Base-by-base conservation (phyloP, 345 rosid genomes). In the Citrus unshiu region DNA sequence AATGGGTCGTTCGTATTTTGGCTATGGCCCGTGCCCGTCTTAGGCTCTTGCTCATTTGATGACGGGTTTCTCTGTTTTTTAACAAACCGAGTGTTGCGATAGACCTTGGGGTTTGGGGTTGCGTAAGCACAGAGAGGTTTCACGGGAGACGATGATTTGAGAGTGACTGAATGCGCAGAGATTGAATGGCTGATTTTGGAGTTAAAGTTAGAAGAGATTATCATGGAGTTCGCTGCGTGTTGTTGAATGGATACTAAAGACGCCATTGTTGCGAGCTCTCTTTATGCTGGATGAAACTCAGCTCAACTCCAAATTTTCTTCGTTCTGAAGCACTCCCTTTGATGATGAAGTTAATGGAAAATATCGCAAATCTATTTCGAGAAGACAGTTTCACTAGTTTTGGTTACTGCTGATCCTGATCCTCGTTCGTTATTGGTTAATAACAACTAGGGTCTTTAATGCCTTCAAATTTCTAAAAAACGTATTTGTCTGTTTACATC, bases 71-170 rank as follows among this genome's bases (percentile, higher is more conserved):
- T 24, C 51, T 37, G 29, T 8, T 77, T 58, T 12, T 80, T n/a
- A 60, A 35, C 49, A 16, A 75, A 78, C 46, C 77, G 81, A 62
- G 24, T 32, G 13, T 51, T 46, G 69, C 90, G 89, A 71, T 84
- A 77, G 16, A 75, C 29, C 60, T 77, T 80, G 78, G 85, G 2
- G 69, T 77, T 56, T 58, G 86, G 81, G 29, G 73, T 70, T 9
- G 87, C 64, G 70, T 58, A 76, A 70, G 85, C 63, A 80, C 88
- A 80, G 19, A 79, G 70, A 32, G 57, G 79, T 56, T 77, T 77
- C 25, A 73, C 22, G 21, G 9, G 18, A 57, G 40, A 21, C 7
- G 69, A 18, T 29, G 70, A 22, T 78, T 58, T 69, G 61, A 46
- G 73, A 62, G 68, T 10, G 63, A 66, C 66, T 18, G 78, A n/a